Evolutionary conservation across 768 basidiomycete genomes (phyloP).

Genomic region (Gloeopeniophorella convolvens): DNA sequence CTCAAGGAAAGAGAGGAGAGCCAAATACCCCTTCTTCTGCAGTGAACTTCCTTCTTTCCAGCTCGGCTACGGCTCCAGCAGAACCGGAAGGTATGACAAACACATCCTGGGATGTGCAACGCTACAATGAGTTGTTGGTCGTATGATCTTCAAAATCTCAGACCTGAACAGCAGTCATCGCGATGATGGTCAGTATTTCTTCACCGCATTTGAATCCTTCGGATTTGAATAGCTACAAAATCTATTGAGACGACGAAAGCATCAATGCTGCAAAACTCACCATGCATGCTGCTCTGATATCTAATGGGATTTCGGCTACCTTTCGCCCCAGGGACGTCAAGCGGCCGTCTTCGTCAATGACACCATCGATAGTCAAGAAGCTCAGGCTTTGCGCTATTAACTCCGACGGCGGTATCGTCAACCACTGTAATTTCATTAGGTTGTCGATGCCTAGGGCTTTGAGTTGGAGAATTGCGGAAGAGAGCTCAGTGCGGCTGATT

Average conservation of each 20-base stretch:
- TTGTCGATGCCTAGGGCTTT: constrained; percentile 95
- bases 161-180: constrained; percentile 91
- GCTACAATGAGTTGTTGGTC: neutral
- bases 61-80: constrained; percentile 77
- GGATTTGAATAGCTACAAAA: constrained; percentile 71
- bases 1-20: neutral
- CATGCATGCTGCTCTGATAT: constrained; percentile 91
- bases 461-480: constrained; percentile 85
- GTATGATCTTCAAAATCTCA: constrained; percentile 3
- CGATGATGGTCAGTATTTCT: constrained; percentile 92
- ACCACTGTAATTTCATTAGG: constrained; percentile 94
- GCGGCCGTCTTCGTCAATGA: constrained; percentile 77
- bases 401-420: constrained; percentile 81
- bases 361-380: constrained; percentile 69
- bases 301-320: constrained; percentile 92
- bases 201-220: constrained; percentile 86
- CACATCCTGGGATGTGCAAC: constrained; percentile 52
- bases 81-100: constrained; percentile 87
- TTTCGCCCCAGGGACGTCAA: constrained; percentile 73
- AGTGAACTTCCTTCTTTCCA: constrained; percentile 93
- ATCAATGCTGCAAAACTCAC: constrained; percentile 37
- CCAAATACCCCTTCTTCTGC: constrained; percentile 88
- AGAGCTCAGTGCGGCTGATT: constrained; percentile 85
- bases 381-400: constrained; percentile 83
- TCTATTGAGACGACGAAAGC: neutral